Base-by-base conservation (phyloP, 176 grass and related monocot genomes). In the Olyra latifolia region DNA sequence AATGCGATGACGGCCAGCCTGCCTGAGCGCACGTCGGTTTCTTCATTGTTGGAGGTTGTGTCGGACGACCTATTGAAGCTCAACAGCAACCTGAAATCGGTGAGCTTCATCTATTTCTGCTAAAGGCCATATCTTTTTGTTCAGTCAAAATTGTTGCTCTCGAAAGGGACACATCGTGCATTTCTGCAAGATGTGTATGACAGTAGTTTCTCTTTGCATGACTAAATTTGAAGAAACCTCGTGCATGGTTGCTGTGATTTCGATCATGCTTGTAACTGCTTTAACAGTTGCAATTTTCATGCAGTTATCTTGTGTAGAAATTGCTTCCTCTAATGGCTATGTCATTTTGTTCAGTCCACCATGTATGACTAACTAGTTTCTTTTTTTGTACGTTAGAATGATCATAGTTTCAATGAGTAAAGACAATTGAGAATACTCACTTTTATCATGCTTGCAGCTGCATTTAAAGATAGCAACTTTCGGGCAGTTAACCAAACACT, bases 61-160 rank as follows among this genome's bases (percentile, higher is more conserved):
- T 61, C 89, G 19, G 84, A 85, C 6, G 93, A 95, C 58, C 16
- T 92, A 80, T 85, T 88, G 17, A 92, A 67, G 47, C 87, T 95
- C 28, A 95, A 95, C 44, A 82, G 77, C 63, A 95, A 95, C 54
- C 87, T 95, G 13, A 92, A 92, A 75, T 87, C 89, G 28, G 89
- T 92, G 61, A 95, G 84, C 77, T 69, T 58, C 22, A 4, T 4
- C 20, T 20, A 7, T 29, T 47, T 15, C 4, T 42, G 47, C 20
- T 20, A 14, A 46, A 45, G 74, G 80, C 46, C 65, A 0, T 6
- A 57, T 72, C 17, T 13, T 55, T 86, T 50, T n/a, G 7, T 66
- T 79, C 43, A 3, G 29, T 38, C 7, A 10, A 24, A 19, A 43
- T 40, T 73, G 10, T 56, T 11, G 12, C 22, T 74, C 32, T 48